Conservation (phyloP, 306 rosid species). For the Pyrus pyrifolia region DNA sequence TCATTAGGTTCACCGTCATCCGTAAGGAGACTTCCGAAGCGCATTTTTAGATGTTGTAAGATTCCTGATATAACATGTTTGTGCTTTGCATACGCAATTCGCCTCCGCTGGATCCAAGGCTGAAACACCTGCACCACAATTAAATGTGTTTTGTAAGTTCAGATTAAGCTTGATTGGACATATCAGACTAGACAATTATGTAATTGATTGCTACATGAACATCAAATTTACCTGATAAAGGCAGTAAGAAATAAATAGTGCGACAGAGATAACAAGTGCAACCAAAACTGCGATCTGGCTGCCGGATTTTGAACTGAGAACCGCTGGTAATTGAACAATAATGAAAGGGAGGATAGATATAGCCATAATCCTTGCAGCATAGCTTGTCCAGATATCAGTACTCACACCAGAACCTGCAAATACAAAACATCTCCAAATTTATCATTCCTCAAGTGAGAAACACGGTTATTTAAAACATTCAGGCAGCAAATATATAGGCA, state of each 20-base stretch:
- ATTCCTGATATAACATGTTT: constrained; percentile 74
- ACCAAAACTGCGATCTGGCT: constrained; percentile 71
- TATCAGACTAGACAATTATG: neutral
- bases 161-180: neutral
- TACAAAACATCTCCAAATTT: neutral
- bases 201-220: neutral
- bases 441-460: neutral
- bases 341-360: constrained; percentile 69
- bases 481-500: too few species aligned
- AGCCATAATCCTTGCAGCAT: constrained; percentile 78
- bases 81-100: constrained; percentile 54
- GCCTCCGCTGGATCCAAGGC: constrained; percentile 86
- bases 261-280: constrained; percentile 52
- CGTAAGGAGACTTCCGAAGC: constrained; percentile 50
- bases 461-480: too few species aligned
- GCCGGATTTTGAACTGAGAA: constrained; percentile 56
- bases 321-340: constrained; percentile 73
- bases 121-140: constrained; percentile 62
- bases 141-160: neutral
- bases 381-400: constrained; percentile 95
- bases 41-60: constrained; percentile 49
- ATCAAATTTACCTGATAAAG: constrained; percentile 53
- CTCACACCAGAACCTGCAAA: constrained; percentile 89
- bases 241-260: constrained; percentile 55
- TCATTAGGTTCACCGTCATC: constrained; percentile 57